Evolutionary conservation across 192 early-diverging fungal species (phyloP).

Genomic region (Diversispora epigaea): DNA sequence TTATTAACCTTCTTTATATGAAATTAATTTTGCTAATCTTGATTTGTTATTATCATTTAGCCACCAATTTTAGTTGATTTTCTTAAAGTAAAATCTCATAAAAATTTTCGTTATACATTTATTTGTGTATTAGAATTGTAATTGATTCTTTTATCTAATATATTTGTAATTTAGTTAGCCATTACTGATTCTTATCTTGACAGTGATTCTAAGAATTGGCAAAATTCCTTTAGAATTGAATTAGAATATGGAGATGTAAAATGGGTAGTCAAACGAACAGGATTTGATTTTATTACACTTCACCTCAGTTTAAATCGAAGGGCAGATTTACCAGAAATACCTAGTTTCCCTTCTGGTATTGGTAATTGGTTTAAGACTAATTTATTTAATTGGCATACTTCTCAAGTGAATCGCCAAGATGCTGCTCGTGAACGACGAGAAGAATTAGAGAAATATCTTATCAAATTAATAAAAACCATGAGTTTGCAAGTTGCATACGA

Average conservation of each 20-base stretch:
- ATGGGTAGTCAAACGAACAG: constrained; percentile 68
- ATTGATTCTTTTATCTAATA: constrained; percentile 3
- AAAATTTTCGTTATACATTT: not conserved
- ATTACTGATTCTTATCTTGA: constrained; percentile 51
- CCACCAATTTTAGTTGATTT: constrained; percentile 41
- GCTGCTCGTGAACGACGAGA: constrained; percentile 53
- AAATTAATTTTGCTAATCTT: not conserved
- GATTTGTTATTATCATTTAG: constrained; percentile 20
- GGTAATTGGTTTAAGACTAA: not conserved
- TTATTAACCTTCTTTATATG: not conserved
- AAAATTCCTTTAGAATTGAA: constrained; percentile 68
- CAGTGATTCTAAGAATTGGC: constrained; percentile 35
- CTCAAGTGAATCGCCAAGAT: constrained; percentile 38
- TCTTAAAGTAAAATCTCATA: constrained; percentile 26
- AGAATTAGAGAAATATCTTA: constrained; percentile 60
- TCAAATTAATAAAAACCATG: constrained; percentile 55
- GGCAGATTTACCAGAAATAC: constrained; percentile 39
- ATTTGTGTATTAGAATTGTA: not conserved
- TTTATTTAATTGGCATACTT: constrained; percentile 26
- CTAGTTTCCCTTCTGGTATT: constrained; percentile 35
- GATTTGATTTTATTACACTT: constrained; percentile 67
- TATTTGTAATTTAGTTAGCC: constrained; percentile 40
- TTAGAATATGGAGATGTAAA: constrained; percentile 75
- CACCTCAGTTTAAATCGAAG: constrained; percentile 62
- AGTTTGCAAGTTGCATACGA: constrained; percentile 68